phyloP scores from a whole-genome alignment of 176 grass and related monocot species.

The Melocanna baccifera region DNA sequence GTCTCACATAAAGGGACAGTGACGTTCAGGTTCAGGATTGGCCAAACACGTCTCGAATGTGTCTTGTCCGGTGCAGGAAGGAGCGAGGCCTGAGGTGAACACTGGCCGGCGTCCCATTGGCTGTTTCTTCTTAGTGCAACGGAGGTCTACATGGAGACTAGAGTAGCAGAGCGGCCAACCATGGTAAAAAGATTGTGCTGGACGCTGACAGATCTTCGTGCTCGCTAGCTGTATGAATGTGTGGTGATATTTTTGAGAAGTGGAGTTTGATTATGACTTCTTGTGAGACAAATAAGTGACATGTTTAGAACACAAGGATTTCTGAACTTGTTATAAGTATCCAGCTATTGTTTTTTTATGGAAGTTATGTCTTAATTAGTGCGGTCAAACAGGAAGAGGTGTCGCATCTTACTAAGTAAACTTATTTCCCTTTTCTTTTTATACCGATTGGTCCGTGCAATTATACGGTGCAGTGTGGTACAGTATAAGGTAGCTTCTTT shows the following conservation, averaged over 20 bases:
- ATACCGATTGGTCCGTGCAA: not conserved
- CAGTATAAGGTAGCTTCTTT: too few relatives aligned
- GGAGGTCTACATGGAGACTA: not conserved
- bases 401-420: not conserved
- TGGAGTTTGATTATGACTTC: not conserved
- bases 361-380: too few relatives aligned
- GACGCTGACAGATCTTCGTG: not conserved
- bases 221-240: not conserved
- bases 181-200: not conserved
- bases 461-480: too few relatives aligned
- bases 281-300: not conserved
- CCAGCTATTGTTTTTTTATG: too few relatives aligned
- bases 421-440: not conserved
- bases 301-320: not conserved
- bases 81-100: not conserved
- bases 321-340: not conserved
- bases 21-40: not conserved
- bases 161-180: not conserved
- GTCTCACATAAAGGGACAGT: too few relatives aligned
- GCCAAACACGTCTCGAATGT: not conserved
- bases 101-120: not conserved
- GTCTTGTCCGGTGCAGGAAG: not conserved
- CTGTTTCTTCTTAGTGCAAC: not conserved
- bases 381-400: too few relatives aligned
- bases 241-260: not conserved